phyloP scores from a whole-genome alignment of 306 rosid species.

The Glycine latifolia region DNA sequence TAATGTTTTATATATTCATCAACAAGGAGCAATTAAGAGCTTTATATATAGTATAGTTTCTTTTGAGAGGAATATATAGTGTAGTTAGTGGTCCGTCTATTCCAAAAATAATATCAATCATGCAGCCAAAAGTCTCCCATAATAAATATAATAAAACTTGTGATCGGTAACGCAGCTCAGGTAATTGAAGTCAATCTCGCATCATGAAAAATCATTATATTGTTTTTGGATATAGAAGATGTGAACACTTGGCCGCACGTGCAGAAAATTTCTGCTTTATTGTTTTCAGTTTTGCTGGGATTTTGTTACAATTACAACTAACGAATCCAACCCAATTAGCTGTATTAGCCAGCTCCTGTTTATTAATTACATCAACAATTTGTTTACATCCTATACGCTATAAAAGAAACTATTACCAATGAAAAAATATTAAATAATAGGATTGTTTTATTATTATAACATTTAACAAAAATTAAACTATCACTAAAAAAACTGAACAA shows the following conservation, averaged over 20 bases:
- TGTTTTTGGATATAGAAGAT: constrained; percentile 24
- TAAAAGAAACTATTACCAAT: background rate
- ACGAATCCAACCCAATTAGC: background rate
- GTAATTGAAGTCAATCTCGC: constrained; percentile 45
- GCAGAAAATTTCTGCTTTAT: constrained; percentile 26
- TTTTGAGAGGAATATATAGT: background rate
- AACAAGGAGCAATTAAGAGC: constrained; percentile 9
- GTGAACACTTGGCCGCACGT: constrained; percentile 43
- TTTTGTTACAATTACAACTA: background rate
- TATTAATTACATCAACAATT: background rate
- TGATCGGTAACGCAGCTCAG: background rate
- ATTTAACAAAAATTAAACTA: too few species aligned
- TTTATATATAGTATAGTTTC: background rate
- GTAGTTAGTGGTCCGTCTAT: constrained; percentile 51
- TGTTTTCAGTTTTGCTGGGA: constrained; percentile 1
- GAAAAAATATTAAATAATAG: background rate
- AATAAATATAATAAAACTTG: constrained; percentile 24
- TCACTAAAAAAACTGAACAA: too few species aligned
- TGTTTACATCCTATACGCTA: background rate
- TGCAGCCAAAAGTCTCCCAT: constrained; percentile 36
- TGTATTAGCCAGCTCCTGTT: background rate
- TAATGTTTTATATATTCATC: constrained; percentile 21
- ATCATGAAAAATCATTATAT: constrained; percentile 15
- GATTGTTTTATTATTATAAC: too few species aligned
- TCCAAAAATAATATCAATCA: constrained; percentile 24